Base-by-base conservation (phyloP, 176 grass and related monocot species). In the Raddia guianensis region DNA sequence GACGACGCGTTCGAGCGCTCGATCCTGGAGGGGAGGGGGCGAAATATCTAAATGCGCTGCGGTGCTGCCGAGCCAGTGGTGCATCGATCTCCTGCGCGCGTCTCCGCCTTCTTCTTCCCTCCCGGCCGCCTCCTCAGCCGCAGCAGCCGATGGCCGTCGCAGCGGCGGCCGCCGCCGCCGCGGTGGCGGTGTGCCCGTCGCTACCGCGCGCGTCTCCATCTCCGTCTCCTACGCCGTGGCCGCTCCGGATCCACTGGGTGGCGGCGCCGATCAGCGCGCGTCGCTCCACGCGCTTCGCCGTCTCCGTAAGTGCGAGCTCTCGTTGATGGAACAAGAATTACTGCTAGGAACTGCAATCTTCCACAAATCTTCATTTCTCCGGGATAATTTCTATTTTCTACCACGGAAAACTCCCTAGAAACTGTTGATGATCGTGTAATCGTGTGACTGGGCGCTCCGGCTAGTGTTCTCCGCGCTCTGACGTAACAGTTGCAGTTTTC, bases 401-500 rank as follows among this genome's bases (percentile, higher is more conserved):
- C 27, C 27, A 27, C 27, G 27, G 27, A 27, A 27, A 27, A 27
- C 1, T 27, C 27, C 27, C 27, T 1, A 27, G 27, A 27, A 27
- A 27, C 27, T 27, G 27, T 27, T 27, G 27, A 27, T 27, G 27
- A 27, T 27, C 27, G 27, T 27, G 27, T 27, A 27, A 27, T 27
- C 27, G 27, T 27, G 27, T 27, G 27, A 27, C 18, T 53, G 15
- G 18, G 57, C 43, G 67, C 51, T 51, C 40, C 72, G 3, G 7
- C 18, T 66, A 40, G 68, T 12, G 21, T 34, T 48, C 65, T 75
- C 61, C 44, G 66, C 56, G 47, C 70, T 91, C 84, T 93, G 90
- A 91, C 73, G 84, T 93, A 89, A 87, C 84, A 80, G 64, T 75
- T 93, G 52, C 90, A 95, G 96, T 85, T 75, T 81, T 63, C 67